Base-by-base conservation (phyloP, 163 green algal genomes). In the Prototheca cutis region DNA sequence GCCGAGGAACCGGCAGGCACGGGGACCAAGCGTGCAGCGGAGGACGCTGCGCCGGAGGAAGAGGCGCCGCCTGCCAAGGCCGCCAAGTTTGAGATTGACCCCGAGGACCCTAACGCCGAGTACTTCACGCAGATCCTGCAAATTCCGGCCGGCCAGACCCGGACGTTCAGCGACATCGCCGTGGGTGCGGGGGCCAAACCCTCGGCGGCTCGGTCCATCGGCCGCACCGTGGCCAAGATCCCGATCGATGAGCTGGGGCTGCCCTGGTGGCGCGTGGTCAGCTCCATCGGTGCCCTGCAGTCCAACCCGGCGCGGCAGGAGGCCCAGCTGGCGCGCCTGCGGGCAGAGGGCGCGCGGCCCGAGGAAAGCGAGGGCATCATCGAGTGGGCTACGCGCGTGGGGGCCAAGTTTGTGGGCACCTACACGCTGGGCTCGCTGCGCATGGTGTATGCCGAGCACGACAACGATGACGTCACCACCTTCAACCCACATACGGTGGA, bases 271-370 rank as follows among this genome's bases (percentile, higher is more conserved):
- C 42, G 42, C 17, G 42, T 51, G 42, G 42, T 51, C 10, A 51
- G 42, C 42, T n/a, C 42, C 17, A 23, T 51, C 13, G 42, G 42
- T 5, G 42, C 42, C 13, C 42, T 51, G 42, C 42, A 51, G 42
- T 51, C 42, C 13, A n/a, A 51, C 42, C 42, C 42, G 10, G 42
- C 10, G 42, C 42, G 42, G 18, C 42, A 51, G 42, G 42, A 51
- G 33, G 13, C 18, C 13, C 52, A 58, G 52, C 33, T 58, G 52
- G 33, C n/a, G 33, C 13, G 33, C 18, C 33, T 58, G 52, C 34
- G 52, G 33, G 52, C 32, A 1, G 52, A 58, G 52, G 52, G 52
- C 32, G 52, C 52, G 33, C 52, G 52, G 18, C 52, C 52, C 32
- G 6, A 36, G 1, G 52, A 58, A n/a, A 21, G 52, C 13, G 52